Conservation (phyloP, 352 stramenopile genomes). For the Globisporangium perplexum region DNA sequence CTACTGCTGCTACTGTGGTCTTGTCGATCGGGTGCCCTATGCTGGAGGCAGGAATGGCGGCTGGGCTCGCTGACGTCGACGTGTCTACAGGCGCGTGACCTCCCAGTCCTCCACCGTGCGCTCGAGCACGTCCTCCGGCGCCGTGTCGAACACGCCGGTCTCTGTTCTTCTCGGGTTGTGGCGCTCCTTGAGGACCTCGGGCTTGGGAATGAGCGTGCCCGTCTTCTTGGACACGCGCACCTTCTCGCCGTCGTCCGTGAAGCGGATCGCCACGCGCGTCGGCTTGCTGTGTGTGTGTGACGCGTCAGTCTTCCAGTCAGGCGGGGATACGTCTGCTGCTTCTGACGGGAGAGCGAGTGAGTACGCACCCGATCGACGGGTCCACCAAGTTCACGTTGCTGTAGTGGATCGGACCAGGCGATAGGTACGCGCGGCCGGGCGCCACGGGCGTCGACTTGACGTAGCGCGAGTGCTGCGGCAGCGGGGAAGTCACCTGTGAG, state of each 20-base stretch:
- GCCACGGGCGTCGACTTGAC: slow-evolving; percentile 72
- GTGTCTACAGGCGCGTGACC: slow-evolving; percentile 59
- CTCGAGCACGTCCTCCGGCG: slow-evolving; percentile 74
- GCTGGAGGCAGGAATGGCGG: too few relatives aligned
- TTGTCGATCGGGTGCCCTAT: too few relatives aligned
- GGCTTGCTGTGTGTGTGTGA: slow-evolving; percentile 63
- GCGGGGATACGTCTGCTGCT: too few relatives aligned
- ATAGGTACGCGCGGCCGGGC: slow-evolving; percentile 70
- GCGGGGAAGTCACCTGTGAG: background rate
- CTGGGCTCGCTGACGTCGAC: too few relatives aligned
- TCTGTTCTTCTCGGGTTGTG: slow-evolving; percentile 80
- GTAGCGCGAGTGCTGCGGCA: slow-evolving; percentile 60
- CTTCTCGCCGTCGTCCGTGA: slow-evolving; percentile 91
- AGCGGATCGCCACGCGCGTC: slow-evolving; percentile 74
- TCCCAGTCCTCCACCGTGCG: slow-evolving; percentile 77
- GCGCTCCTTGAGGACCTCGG: slow-evolving; percentile 87
- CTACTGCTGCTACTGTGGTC: too few relatives aligned
- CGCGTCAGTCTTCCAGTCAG: too few relatives aligned
- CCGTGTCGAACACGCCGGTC: slow-evolving; percentile 75
- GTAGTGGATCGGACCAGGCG: slow-evolving; percentile 81
- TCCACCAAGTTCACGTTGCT: slow-evolving; percentile 85
- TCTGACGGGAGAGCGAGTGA: background rate
- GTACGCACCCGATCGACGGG: slow-evolving; percentile 52
- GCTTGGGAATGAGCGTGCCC: slow-evolving; percentile 94
- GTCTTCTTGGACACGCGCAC: slow-evolving; percentile 94